Base-by-base conservation (phyloP, 2,329 filamentous ascomycete species). In the Paraconiothyrium sp. region DNA sequence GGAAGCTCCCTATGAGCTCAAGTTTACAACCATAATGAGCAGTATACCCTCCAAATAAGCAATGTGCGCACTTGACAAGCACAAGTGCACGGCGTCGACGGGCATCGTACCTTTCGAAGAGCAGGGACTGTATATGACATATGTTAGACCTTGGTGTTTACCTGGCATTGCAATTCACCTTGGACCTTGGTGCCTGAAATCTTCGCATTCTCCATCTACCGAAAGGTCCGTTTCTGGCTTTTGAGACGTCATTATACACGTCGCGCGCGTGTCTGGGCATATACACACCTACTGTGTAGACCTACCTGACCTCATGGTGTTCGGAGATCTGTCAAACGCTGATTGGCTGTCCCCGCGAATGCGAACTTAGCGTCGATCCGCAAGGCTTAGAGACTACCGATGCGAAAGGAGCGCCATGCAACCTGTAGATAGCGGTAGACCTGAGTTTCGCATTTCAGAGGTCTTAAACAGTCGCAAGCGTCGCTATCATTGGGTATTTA, bases 281-380 rank as follows among this genome's bases (percentile, higher is more conserved):
- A n/a, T 14, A 32, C 22, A 46, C 41, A 3, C 49, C 37, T 43
- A 54, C 60, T 49, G 20, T 20, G 20, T 20, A 20, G 20, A 20
- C 50, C 58, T 44, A 44, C 35, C 47, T 16, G 6, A 20, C 39
- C 39, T 24, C 41, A 30, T 30, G 27, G 27, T 30, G 27, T 44
- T 43, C 47, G 47, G 37, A 49, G 11, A n/a, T 24, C 48, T 37
- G 44, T 43, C 43, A 48, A 27, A 4, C 39, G 35, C 49, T 67
- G 65, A 65, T 67, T 67, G 62, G 65, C 37, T 43, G 48, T 16
- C 41, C 43, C 32, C 9, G 46, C 65, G 65, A 63, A 65, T 63
- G 65, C 65, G 61, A 65, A 60, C 37, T 67, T 67, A 64, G 64
- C 64, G 62, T 43, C 57, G 27, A 57, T 59, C 56, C 50, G 16